A percentile compares a stretch with the other conserved stretches of the same genome.
Conservation (phyloP, 371 early-diverging fungal species). For the Encephalitozoon cuniculi region DNA sequence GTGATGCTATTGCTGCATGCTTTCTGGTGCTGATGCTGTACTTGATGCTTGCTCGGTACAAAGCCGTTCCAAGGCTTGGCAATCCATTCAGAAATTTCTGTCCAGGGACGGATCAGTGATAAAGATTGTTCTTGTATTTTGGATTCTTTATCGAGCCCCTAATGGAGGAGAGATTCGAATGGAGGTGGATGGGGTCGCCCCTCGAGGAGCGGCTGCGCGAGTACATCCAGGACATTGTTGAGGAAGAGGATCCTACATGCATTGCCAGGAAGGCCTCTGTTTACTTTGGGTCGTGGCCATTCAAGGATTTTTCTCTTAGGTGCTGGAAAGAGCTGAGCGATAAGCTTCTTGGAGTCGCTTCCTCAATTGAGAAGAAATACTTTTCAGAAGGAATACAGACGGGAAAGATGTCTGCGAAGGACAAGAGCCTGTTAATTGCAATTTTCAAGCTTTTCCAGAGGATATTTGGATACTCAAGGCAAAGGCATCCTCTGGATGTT, state of each 20-base stretch:
- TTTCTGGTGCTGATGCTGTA: neutral
- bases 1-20: neutral
- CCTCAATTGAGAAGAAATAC: neutral
- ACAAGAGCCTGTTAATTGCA: neutral
- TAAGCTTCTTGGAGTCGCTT: neutral
- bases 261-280: neutral
- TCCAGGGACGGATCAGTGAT: neutral
- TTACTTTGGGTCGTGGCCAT: neutral
- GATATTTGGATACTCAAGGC: neutral
- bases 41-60: neutral
- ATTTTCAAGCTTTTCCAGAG: slow-evolving; percentile 1
- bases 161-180: neutral
- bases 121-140: neutral
- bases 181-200: neutral
- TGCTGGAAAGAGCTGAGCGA: neutral
- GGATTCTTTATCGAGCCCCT: neutral
- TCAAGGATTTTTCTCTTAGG: neutral
- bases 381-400: neutral
- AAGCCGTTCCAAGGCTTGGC: neutral
- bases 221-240: neutral
- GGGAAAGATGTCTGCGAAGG: neutral
- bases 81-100: neutral
- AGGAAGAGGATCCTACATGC: neutral
- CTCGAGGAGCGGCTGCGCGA: neutral
- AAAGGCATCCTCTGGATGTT: neutral